Conservation (phyloP, 2,329 filamentous ascomycete genomes). For the Colletotrichum agaves region DNA sequence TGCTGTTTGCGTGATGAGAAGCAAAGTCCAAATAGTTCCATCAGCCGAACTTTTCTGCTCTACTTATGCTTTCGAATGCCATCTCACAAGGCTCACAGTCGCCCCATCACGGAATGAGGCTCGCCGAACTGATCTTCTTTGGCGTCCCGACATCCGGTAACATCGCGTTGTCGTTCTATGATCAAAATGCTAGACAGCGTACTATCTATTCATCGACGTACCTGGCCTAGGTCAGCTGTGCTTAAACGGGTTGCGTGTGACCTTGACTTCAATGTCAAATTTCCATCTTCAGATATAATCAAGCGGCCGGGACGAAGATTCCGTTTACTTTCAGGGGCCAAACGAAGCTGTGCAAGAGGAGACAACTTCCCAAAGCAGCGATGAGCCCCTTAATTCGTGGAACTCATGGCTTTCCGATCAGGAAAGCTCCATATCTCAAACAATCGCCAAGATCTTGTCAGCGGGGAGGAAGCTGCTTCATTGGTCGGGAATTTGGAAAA, state of each 20-base stretch:
- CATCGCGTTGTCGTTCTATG: conserved; percentile 10
- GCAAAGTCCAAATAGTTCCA: neutral
- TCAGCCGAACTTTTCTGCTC: neutral
- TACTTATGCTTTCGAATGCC: conserved; percentile 18
- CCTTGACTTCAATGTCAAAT: neutral
- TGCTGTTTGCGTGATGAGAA: neutral
- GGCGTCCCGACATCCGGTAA: neutral
- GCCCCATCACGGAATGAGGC: conserved; percentile 21
- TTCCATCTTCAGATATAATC: neutral
- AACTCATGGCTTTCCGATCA: neutral
- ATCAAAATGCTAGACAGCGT: neutral
- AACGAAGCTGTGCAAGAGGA: neutral
- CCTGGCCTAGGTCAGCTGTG: neutral
- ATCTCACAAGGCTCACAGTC: neutral
- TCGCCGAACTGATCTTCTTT: conserved; percentile 10
- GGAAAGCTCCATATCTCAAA: conserved; percentile 15
- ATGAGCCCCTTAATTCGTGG: neutral
- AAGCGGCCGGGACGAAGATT: conserved; percentile 2
- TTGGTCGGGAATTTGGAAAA: neutral
- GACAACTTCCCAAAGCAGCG: neutral
- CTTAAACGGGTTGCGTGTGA: neutral
- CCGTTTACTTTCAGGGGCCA: neutral
- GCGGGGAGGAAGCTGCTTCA: neutral
- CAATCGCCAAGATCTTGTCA: conserved; percentile 30
- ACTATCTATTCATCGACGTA: neutral